Conservation (phyloP, 108 stramenopile species). For the Nannochloropsis gaditana region DNA sequence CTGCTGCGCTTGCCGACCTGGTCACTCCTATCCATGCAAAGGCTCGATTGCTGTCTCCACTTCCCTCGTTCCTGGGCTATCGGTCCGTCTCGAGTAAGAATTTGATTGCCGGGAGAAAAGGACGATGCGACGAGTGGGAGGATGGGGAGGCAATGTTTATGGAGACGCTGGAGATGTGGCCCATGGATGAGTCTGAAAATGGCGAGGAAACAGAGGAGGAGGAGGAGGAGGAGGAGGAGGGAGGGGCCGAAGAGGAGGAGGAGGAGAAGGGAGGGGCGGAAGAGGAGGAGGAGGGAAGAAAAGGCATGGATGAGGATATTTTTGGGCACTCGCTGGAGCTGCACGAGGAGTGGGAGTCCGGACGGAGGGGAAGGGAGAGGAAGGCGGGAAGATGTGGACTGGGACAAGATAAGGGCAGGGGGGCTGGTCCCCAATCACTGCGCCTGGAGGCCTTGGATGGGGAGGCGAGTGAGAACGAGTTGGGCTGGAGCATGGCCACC, state of each 20-base stretch:
- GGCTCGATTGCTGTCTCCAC: not conserved
- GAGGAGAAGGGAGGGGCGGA: not conserved
- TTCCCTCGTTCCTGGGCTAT: not conserved
- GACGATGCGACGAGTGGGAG: not conserved
- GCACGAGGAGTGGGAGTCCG: not conserved
- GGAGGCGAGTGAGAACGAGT: slow-evolving; percentile 1
- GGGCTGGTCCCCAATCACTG: not conserved
- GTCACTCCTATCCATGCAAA: not conserved
- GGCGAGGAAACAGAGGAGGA: not conserved
- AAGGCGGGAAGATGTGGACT: not conserved
- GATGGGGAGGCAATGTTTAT: not conserved
- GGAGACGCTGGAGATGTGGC: too few relatives aligned
- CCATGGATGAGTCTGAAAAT: too few relatives aligned
- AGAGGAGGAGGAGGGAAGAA: not conserved
- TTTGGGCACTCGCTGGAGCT: not conserved
- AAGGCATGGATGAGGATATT: not conserved
- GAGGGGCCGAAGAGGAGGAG: not conserved
- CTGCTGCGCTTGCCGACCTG: not conserved
- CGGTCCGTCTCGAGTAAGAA: not conserved
- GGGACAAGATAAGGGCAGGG: not conserved
- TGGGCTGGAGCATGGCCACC: not conserved
- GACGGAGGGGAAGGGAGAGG: not conserved
- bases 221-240: not conserved
- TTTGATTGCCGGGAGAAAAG: not conserved
- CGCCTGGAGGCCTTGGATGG: not conserved